phyloP scores from a whole-genome alignment of 306 rosid species.

The Acacia crassicarpa region DNA sequence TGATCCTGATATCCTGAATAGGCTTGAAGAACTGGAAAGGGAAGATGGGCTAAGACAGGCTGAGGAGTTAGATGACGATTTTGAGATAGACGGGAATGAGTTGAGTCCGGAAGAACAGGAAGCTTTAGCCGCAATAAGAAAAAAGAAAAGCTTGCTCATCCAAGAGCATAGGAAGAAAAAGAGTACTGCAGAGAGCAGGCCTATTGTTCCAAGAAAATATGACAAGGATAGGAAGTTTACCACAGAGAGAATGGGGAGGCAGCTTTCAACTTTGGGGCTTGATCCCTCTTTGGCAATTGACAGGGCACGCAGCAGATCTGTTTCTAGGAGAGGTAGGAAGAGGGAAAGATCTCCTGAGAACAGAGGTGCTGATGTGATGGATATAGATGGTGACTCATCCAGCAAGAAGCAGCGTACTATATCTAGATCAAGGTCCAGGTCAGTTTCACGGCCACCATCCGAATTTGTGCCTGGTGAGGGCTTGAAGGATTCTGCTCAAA shows the following conservation, averaged over 20 bases:
- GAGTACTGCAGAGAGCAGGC: conserved; percentile 85
- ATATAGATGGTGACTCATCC: conserved; percentile 65
- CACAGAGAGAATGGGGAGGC: conserved; percentile 80
- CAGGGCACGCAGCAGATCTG: conserved; percentile 74
- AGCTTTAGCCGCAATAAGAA: conserved; percentile 69
- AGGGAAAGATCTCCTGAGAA: conserved; percentile 70
- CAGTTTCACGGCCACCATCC: conserved; percentile 56
- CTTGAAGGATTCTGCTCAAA: conserved; percentile 69
- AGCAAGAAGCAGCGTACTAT: conserved; percentile 60
- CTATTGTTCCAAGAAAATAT: conserved; percentile 78
- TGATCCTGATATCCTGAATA: conserved; percentile 70
- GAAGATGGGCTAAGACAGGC: conserved; percentile 66
- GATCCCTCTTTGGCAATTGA: conserved; percentile 64
- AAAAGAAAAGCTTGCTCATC: conserved; percentile 65
- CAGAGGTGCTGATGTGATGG: conserved; percentile 53
- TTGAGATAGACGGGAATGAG: conserved; percentile 66
- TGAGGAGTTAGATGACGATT: conserved; percentile 56
- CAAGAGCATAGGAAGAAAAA: conserved; percentile 80
- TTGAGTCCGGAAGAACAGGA: conserved; percentile 67
- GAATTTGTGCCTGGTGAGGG: conserved; percentile 90
- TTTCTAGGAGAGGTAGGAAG: conserved; percentile 55
- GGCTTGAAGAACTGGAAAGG: conserved; percentile 85
- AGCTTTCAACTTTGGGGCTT: conserved; percentile 69
- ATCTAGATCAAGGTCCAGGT: conserved; percentile 58
- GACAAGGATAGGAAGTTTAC: conserved; percentile 68